These are phyloP conservation scores for Elongisporangium senticosum DNA, from an alignment of 352 stramenopile species.

Conservation along the genomic window DNA sequence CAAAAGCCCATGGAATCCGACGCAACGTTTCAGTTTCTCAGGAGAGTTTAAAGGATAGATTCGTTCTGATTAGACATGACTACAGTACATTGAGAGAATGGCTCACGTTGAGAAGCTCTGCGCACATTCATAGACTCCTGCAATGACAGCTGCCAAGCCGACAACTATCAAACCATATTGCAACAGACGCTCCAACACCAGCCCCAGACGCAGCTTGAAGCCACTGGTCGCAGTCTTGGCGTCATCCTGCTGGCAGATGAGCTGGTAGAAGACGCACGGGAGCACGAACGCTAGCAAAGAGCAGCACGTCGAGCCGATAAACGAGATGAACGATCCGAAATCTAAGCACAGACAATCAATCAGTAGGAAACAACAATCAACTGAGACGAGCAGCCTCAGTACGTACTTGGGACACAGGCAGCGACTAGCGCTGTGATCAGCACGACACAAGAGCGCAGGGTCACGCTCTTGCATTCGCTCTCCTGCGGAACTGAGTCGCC, in stretches of 20 bases:
- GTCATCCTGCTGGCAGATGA: slow-evolving; percentile 44
- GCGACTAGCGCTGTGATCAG: slow-evolving; percentile 74
- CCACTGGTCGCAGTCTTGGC: too few species aligned
- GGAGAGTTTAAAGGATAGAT: too few species aligned
- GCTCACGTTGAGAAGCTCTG: too few species aligned
- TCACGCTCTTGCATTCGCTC: slow-evolving; percentile 21
- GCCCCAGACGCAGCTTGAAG: too few species aligned
- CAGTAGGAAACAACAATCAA: background rate
- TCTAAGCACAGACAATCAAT: slow-evolving; percentile 28
- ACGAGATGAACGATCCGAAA: slow-evolving; percentile 89
- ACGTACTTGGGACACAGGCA: slow-evolving; percentile 59
- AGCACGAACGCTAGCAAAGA: slow-evolving; percentile 88
- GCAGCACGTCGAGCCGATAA: slow-evolving; percentile 89
- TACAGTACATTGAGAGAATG: too few species aligned
- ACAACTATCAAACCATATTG: too few species aligned
- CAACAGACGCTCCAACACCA: too few species aligned
- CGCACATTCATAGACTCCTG: too few species aligned
- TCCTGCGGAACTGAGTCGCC: background rate
- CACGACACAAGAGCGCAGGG: slow-evolving; percentile 61
- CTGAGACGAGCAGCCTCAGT: background rate
- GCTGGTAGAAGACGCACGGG: slow-evolving; percentile 79
- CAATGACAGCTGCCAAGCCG: too few species aligned
- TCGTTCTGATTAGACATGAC: too few species aligned
- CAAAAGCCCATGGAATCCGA: too few species aligned
- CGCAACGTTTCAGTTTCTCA: too few species aligned